Evolutionary conservation across 2,329 filamentous ascomycete genomes (phyloP).

Genomic region (Aureobasidium sp.): DNA sequence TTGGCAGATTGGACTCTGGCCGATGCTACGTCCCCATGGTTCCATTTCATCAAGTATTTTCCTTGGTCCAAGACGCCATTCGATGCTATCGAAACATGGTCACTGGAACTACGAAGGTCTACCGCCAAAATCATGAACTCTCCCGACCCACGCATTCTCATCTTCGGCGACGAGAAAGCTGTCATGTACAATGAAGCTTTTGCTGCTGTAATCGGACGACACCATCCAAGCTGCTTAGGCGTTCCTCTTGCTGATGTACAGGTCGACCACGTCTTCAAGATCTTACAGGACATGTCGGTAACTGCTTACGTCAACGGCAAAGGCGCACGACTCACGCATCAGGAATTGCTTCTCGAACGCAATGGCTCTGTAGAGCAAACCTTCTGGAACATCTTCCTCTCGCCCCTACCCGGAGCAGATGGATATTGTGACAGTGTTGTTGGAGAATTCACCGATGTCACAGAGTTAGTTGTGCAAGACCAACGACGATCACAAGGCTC

Average conservation of each 20-base stretch:
- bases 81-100: slow-evolving; percentile 10
- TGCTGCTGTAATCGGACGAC: slow-evolving; percentile 14
- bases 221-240: slow-evolving; percentile 11
- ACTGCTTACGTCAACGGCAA: slow-evolving; percentile 20
- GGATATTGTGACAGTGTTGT: slow-evolving; percentile 11
- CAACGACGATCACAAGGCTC: slow-evolving; percentile 3
- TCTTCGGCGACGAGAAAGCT: slow-evolving; percentile 10
- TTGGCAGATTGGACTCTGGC: background rate
- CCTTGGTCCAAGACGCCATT: slow-evolving; percentile 9
- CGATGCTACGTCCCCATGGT: background rate
- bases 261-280: background rate
- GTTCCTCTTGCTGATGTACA: background rate
- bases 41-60: slow-evolving; percentile 2
- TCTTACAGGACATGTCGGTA: background rate
- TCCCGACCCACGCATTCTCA: slow-evolving; percentile 5
- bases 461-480: slow-evolving; percentile 5
- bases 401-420: slow-evolving; percentile 18
- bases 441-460: slow-evolving; percentile 14
- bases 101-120: background rate
- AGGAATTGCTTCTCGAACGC: slow-evolving; percentile 19
- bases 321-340: slow-evolving; percentile 14
- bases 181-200: slow-evolving; percentile 21
- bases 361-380: slow-evolving; percentile 23
- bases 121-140: slow-evolving; percentile 2
- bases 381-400: slow-evolving; percentile 21